A percentile compares a stretch with the other conserved stretches of the same genome.
Conservation (phyloP, 2,329 filamentous ascomycete genomes). For the Aspergillus candidus region DNA sequence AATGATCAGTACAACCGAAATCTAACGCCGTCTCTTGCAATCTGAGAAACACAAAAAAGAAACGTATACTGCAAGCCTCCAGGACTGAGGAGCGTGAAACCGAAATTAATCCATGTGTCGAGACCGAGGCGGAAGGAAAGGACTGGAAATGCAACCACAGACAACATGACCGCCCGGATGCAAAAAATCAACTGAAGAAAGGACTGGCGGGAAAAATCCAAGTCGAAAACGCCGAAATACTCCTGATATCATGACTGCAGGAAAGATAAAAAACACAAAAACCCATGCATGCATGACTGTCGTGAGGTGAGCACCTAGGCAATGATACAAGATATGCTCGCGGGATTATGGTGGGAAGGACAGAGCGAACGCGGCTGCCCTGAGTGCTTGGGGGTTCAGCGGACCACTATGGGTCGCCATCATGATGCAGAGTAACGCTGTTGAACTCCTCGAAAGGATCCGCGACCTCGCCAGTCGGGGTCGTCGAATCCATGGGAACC, state of each 20-base stretch:
- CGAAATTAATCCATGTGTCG: conserved; percentile 1
- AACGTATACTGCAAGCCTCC: conserved; percentile 1
- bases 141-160: conserved; percentile 8
- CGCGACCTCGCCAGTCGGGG: conserved; percentile 70
- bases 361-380: conserved; percentile 2
- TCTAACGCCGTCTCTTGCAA: conserved; percentile 22
- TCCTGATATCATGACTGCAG: no score
- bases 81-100: conserved; percentile 8
- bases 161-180: not conserved
- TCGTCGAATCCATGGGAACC: conserved; percentile 79
- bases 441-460: conserved; percentile 99
- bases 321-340: not conserved
- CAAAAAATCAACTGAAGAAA: not conserved
- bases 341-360: not conserved
- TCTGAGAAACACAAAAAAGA: conserved; percentile 4
- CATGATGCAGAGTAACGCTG: conserved; percentile 93
- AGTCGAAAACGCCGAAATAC: not conserved
- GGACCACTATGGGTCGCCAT: conserved; percentile 57
- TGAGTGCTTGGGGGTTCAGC: no score
- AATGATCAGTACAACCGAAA: conserved; percentile 11
- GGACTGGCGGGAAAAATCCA: not conserved
- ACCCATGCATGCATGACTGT: no score
- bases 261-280: no score
- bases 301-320: no score
- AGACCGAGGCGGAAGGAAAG: not conserved